phyloP scores from a whole-genome alignment of 257 asterid genomes.

The Knoxia roxburghii region DNA sequence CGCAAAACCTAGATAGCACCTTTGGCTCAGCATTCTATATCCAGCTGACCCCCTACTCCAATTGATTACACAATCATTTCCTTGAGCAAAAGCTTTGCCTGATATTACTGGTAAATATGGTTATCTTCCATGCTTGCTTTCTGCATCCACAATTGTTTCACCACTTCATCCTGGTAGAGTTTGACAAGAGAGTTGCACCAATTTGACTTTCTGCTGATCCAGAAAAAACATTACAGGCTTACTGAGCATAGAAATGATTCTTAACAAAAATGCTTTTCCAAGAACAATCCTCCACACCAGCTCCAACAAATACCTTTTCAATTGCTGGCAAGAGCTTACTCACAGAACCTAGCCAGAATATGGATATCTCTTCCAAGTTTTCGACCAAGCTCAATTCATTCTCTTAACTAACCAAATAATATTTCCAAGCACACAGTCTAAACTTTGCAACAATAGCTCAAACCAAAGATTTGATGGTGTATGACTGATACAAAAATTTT shows the following conservation, averaged over 20 bases:
- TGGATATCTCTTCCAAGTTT: background rate
- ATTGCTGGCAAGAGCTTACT: background rate
- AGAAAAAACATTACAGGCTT: slow-evolving; percentile 1
- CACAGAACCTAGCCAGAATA: background rate
- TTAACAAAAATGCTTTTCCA: background rate
- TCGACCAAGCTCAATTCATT: background rate
- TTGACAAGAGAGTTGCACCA: background rate
- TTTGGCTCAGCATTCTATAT: background rate
- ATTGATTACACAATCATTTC: background rate
- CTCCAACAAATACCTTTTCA: background rate
- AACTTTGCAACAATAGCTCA: background rate
- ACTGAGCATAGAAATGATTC: background rate
- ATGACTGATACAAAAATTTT: background rate
- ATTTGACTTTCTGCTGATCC: background rate
- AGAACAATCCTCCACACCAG: background rate
- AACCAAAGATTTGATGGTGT: background rate
- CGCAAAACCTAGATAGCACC: background rate
- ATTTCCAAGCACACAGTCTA: background rate
- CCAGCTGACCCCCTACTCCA: too few relatives aligned
- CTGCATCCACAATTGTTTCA: background rate
- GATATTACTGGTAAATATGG: background rate
- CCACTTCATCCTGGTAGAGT: background rate
- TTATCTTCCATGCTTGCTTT: background rate
- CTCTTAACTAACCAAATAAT: background rate
- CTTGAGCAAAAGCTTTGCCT: background rate